A percentile compares a stretch with the other conserved stretches of the same genome.
Conservation (phyloP, 2,329 filamentous ascomycete species). For the Pestalotiopsis sp. region DNA sequence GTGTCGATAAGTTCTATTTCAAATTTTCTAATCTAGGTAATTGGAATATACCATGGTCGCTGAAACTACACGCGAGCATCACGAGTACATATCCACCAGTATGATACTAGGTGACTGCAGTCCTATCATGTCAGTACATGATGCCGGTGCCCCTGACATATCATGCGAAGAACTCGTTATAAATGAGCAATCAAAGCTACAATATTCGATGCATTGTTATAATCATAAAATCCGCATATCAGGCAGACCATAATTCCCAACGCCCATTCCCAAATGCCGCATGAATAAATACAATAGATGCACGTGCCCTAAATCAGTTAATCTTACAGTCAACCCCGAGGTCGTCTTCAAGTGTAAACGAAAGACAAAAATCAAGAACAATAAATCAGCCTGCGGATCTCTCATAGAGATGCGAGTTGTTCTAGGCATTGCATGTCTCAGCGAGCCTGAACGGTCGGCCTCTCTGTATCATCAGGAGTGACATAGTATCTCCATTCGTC, state of each 20-base stretch:
- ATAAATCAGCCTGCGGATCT: background rate
- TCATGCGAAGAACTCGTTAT: background rate
- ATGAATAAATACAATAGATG: background rate
- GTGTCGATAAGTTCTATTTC: too few species aligned
- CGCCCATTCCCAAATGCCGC: background rate
- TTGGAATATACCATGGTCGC: too few species aligned
- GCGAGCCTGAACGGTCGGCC: background rate
- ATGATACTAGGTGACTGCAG: background rate
- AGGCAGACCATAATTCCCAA: background rate
- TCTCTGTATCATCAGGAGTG: slow-evolving; percentile 12
- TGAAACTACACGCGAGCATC: background rate
- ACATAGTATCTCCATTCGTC: slow-evolving; percentile 31
- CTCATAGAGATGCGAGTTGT: background rate
- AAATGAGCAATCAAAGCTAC: background rate
- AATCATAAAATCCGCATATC: background rate
- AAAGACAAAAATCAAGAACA: background rate
- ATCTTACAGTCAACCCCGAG: slow-evolving; percentile 8
- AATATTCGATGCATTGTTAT: background rate
- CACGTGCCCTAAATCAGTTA: background rate
- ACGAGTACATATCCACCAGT: background rate
- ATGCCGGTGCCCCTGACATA: background rate
- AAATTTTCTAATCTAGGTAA: too few species aligned
- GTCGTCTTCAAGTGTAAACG: background rate
- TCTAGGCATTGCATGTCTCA: background rate
- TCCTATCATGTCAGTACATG: background rate